phyloP scores from a whole-genome alignment of 2,329 filamentous ascomycete genomes.

The Xylariaceae sp. region DNA sequence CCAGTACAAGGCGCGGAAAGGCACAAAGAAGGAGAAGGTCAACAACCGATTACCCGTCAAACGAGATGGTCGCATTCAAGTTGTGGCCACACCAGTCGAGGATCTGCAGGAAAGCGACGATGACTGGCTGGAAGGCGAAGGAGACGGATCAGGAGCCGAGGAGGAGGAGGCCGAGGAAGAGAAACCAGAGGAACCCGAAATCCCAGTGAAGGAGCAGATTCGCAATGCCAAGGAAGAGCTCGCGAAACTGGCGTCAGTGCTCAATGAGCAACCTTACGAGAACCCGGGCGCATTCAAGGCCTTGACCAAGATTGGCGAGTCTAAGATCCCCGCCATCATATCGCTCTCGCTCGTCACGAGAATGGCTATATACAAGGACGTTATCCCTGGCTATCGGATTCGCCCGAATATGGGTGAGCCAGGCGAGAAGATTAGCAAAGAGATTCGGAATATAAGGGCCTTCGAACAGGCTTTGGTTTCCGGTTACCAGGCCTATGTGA shows the following conservation, averaged over 20 bases:
- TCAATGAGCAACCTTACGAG: constrained; percentile 93
- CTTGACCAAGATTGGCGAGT: constrained; percentile 67
- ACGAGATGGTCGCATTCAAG: constrained; percentile 66
- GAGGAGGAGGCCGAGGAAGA: constrained; percentile 32
- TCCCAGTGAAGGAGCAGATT: constrained; percentile 75
- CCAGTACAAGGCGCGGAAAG: constrained; percentile 70
- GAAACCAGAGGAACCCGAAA: constrained; percentile 47
- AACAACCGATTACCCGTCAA: constrained; percentile 79
- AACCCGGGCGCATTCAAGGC: constrained; percentile 74
- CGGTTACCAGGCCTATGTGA: constrained; percentile 80
- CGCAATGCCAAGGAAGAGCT: constrained; percentile 86
- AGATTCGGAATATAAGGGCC: constrained; percentile 72
- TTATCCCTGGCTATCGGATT: constrained; percentile 95
- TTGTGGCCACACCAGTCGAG: constrained; percentile 50
- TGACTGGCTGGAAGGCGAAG: constrained; percentile 59
- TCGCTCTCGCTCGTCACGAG: constrained; percentile 85
- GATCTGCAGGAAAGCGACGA: constrained; percentile 57
- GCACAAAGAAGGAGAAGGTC: constrained; percentile 63
- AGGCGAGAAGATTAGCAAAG: constrained; percentile 80
- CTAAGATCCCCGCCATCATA: constrained; percentile 66
- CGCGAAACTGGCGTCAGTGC: constrained; percentile 69
- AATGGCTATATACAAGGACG: constrained; percentile 85
- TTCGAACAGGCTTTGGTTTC: constrained; percentile 86
- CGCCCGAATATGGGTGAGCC: constrained; percentile 71
- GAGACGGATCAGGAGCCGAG: constrained; percentile 47